Conservation (phyloP, 495 filamentous ascomycete genomes). For the Usnea hakonensis region DNA sequence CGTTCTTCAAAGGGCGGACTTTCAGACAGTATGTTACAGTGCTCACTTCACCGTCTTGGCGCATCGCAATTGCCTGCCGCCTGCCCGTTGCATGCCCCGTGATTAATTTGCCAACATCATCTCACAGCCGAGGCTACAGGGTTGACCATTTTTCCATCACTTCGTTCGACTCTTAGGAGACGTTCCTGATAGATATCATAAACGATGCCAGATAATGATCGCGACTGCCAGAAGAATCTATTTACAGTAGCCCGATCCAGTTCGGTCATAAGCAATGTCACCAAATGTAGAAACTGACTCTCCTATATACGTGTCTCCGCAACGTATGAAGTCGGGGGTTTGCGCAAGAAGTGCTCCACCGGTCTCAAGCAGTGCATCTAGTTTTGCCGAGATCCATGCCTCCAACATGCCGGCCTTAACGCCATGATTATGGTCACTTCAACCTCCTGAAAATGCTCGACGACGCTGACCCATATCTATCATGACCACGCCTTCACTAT, state of each 20-base stretch:
- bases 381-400: background rate
- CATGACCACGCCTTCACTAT: background rate
- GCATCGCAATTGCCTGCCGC: too few species aligned
- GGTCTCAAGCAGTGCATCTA: background rate
- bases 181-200: too few species aligned
- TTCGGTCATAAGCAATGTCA: background rate
- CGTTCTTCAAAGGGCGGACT: background rate
- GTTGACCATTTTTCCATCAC: background rate
- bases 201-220: background rate
- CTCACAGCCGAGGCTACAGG: background rate
- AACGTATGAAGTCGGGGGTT: background rate
- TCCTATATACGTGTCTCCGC: background rate
- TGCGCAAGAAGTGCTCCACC: background rate
- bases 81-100: background rate
- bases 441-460: background rate
- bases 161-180: background rate
- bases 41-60: background rate
- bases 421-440: background rate
- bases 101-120: background rate
- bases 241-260: background rate
- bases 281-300: background rate
- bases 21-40: background rate
- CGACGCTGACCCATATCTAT: background rate
- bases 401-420: slow-evolving; percentile 2
- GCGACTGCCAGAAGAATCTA: background rate